These are phyloP conservation scores for Paraphysoderma sedebokerense DNA, from an alignment of 371 early-diverging fungal genomes.

Conservation along the genomic window DNA sequence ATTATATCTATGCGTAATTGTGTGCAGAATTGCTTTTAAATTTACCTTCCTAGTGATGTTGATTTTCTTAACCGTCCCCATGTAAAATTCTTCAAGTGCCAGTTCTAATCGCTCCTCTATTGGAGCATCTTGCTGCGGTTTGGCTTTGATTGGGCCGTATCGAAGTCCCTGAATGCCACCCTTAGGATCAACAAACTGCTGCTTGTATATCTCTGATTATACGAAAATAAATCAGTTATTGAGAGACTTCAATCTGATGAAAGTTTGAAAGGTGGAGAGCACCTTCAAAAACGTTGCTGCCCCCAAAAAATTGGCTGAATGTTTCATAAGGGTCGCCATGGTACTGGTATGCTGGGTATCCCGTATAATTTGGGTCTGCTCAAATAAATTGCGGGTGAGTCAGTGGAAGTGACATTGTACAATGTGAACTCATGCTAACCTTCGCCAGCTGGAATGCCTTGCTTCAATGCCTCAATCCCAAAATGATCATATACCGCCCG, in stretches of 20 bases:
- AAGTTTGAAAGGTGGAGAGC: not conserved
- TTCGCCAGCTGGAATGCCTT: slow-evolving; percentile 22
- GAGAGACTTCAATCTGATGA: slow-evolving; percentile 8
- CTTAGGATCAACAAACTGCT: not conserved
- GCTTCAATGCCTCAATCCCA: slow-evolving; percentile 22
- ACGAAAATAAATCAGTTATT: not conserved
- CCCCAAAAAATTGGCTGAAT: slow-evolving; percentile 27
- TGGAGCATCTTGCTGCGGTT: slow-evolving; percentile 15
- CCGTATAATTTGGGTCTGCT: slow-evolving; percentile 5
- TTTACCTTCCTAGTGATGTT: slow-evolving; percentile 21
- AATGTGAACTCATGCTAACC: slow-evolving; percentile 4
- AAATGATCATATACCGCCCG: slow-evolving; percentile 36
- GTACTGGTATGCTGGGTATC: slow-evolving; percentile 22
- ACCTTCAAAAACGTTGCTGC: slow-evolving; percentile 12
- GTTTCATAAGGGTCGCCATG: slow-evolving; percentile 22
- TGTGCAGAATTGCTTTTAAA: too few species aligned
- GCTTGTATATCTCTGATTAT: not conserved
- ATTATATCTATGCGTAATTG: too few species aligned
- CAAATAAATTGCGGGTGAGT: not conserved
- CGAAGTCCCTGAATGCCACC: not conserved
- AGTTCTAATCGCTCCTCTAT: slow-evolving; percentile 14
- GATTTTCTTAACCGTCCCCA: slow-evolving; percentile 25
- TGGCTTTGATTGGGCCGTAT: not conserved
- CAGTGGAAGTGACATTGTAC: not conserved
- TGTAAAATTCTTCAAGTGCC: slow-evolving; percentile 34